Conservation (phyloP, 2,329 filamentous ascomycete species). For the Exophiala lecanii-corni region DNA sequence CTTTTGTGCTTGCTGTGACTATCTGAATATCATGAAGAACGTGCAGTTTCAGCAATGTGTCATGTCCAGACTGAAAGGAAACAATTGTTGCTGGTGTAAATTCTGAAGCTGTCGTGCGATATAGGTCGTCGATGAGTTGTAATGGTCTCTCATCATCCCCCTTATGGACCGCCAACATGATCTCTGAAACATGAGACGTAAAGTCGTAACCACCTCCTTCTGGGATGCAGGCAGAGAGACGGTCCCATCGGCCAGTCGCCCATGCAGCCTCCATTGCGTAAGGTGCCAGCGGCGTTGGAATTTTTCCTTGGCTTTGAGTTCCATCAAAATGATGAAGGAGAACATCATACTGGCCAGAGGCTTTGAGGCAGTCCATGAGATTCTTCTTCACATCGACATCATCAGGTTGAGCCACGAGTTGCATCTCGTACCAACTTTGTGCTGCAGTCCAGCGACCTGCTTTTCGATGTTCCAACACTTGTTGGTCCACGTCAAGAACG, state of each 20-base stretch:
- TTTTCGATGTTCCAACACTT: conserved; percentile 87
- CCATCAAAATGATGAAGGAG: conserved; percentile 82
- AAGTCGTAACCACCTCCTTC: conserved; percentile 59
- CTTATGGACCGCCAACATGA: conserved; percentile 57
- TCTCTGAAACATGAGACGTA: conserved; percentile 71
- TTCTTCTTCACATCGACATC: conserved; percentile 76
- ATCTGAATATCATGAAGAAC: conserved; percentile 69
- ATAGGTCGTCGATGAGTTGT: conserved; percentile 58
- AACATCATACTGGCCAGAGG: conserved; percentile 91
- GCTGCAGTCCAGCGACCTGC: conserved; percentile 90
- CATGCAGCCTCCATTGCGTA: conserved; percentile 90
- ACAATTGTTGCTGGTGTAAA: conserved; percentile 72
- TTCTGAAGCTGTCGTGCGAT: conserved; percentile 65
- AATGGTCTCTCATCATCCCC: conserved; percentile 51
- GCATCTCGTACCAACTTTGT: conserved; percentile 96
- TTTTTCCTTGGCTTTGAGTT: conserved; percentile 47
- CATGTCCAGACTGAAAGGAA: conserved; percentile 79
- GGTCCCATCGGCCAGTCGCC: conserved; percentile 78
- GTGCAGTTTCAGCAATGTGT: conserved; percentile 79
- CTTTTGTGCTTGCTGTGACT: conserved; percentile 57
- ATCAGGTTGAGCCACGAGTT: conserved; percentile 72
- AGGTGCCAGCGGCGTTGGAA: conserved; percentile 60
- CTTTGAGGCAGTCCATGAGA: conserved; percentile 80
- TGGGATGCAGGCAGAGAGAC: conserved; percentile 62
- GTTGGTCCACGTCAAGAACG: conserved; percentile 85